Conservation (phyloP, 1,284 basidiomycete species). For the Leccinum pachyderme region DNA sequence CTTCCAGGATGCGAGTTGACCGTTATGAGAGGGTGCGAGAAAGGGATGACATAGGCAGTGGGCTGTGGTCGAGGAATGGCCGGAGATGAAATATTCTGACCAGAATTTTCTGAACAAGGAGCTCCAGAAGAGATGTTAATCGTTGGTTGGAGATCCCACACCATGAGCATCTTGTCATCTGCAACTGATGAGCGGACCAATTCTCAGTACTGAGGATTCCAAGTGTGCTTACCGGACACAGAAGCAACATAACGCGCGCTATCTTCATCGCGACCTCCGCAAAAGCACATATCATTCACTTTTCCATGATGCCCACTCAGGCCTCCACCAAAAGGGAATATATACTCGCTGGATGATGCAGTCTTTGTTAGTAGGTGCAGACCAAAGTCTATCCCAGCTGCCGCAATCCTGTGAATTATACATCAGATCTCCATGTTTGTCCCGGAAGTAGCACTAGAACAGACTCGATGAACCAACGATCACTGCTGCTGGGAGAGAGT, state of each 20-base stretch:
- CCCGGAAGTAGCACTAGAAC: constrained; percentile 24
- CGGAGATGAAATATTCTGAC: constrained; percentile 19
- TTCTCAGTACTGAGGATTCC: neutral
- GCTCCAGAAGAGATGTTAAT: constrained; percentile 39
- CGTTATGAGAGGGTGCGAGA: constrained; percentile 64
- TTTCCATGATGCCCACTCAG: constrained; percentile 73
- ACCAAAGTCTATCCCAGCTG: constrained; percentile 64
- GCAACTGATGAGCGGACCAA: constrained; percentile 4
- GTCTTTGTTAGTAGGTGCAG: constrained; percentile 66
- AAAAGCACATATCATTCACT: constrained; percentile 73
- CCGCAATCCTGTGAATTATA: constrained; percentile 50
- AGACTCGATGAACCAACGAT: constrained; percentile 72
- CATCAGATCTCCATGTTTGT: neutral
- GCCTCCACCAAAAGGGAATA: constrained; percentile 73
- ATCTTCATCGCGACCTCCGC: constrained; percentile 65
- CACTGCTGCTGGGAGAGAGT: constrained; percentile 59
- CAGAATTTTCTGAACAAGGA: constrained; percentile 30
- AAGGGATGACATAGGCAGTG: constrained; percentile 70
- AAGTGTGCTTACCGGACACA: constrained; percentile 56
- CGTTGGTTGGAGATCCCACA: constrained; percentile 73
- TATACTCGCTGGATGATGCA: constrained; percentile 44
- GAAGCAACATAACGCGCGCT: constrained; percentile 72
- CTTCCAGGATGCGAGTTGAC: constrained; percentile 70
- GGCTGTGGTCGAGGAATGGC: constrained; percentile 52
- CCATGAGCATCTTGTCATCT: constrained; percentile 81